Conservation (phyloP, 1,284 basidiomycete genomes). For the Irpex rosettiformis region DNA sequence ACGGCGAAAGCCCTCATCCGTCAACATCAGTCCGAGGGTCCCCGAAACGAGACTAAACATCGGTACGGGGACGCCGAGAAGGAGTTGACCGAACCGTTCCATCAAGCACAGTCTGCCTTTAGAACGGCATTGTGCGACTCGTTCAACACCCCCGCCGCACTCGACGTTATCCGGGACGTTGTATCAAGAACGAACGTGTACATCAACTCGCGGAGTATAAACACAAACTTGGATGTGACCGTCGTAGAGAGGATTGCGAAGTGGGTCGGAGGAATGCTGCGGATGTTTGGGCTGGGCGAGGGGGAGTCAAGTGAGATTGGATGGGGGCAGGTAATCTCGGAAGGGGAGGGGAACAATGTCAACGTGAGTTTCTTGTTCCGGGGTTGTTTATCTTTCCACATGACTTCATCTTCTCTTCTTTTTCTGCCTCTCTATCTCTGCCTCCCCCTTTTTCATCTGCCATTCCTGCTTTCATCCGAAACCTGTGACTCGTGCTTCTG, state of each 20-base stretch:
- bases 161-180: constrained; percentile 78
- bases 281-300: constrained; percentile 94
- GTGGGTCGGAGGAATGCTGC: constrained; percentile 89
- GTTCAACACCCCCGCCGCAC: constrained; percentile 90
- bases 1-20: constrained; percentile 79
- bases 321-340: constrained; percentile 60
- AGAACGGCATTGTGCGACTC: constrained; percentile 94
- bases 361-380: constrained; percentile 48
- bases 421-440: neutral
- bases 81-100: constrained; percentile 65
- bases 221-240: constrained; percentile 59
- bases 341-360: constrained; percentile 36
- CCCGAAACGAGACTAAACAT: constrained; percentile 55
- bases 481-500: neutral
- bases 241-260: constrained; percentile 74
- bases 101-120: constrained; percentile 78
- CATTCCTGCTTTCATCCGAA: neutral
- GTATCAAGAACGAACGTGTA: constrained; percentile 91
- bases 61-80: constrained; percentile 64
- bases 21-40: constrained; percentile 46
- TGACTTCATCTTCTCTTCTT: neutral
- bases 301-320: constrained; percentile 65
- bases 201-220: constrained; percentile 57
- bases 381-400: too few species aligned
- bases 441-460: neutral